Conservation (phyloP, 768 basidiomycete species). For the Mycena indigotica region DNA sequence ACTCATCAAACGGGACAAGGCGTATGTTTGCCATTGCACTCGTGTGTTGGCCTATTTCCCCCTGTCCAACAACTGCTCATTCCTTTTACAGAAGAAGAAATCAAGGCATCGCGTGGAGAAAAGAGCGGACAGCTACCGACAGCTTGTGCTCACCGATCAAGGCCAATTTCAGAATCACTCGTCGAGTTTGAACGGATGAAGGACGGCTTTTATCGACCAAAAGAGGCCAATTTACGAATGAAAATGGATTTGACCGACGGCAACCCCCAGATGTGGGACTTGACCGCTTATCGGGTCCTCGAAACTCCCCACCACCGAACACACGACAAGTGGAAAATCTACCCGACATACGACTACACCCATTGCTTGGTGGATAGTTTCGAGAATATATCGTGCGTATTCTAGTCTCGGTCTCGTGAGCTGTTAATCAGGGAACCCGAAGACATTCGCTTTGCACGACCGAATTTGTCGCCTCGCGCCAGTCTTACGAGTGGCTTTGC, state of each 20-base stretch:
- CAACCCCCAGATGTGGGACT: conserved; percentile 99
- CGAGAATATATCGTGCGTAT: conserved; percentile 94
- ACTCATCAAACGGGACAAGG: conserved; percentile 86
- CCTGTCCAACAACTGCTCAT: conserved; percentile 11
- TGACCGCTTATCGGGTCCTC: conserved; percentile 93
- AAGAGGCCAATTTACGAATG: conserved; percentile 94
- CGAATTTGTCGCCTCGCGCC: conserved; percentile 93
- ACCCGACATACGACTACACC: conserved; percentile 98
- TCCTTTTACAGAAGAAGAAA: conserved; percentile 76
- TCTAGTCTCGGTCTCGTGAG: neutral
- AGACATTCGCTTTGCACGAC: conserved; percentile 97
- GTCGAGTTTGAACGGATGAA: conserved; percentile 91
- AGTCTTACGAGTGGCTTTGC: conserved; percentile 99
- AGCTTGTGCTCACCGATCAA: conserved; percentile 83
- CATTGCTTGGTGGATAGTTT: conserved; percentile 98
- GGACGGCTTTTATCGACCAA: conserved; percentile 84
- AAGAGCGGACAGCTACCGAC: conserved; percentile 71
- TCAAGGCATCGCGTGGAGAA: conserved; percentile 85
- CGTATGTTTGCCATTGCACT: conserved; percentile 94
- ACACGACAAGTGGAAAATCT: conserved; percentile 91
- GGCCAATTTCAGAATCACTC: conserved; percentile 87
- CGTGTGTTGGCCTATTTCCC: conserved; percentile 57
- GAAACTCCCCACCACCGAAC: conserved; percentile 92
- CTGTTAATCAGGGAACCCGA: conserved; percentile 5
- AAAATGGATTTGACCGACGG: conserved; percentile 92